Percentiles rank a stretch among this genome's conserved stretches.
Evolutionary conservation across 164 flowering plant species (phyloP).

Genomic region (Vitis riparia): DNA sequence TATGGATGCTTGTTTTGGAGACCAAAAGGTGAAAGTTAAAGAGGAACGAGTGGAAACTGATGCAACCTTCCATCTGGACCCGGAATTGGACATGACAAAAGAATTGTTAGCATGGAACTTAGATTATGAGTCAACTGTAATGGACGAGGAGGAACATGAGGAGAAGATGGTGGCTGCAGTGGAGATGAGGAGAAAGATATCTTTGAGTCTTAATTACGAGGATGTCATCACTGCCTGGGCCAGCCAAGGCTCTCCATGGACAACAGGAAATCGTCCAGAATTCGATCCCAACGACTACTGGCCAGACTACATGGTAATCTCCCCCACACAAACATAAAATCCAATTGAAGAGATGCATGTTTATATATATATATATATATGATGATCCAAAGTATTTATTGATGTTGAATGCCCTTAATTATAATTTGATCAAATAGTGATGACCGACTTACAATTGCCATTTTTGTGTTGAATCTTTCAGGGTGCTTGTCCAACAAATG

Average conservation of each 20-base stretch:
- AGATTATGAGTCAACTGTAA: constrained; percentile 14
- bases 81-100: constrained; percentile 8
- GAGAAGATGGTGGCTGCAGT: not conserved
- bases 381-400: no score
- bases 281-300: constrained; percentile 24
- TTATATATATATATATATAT: no score
- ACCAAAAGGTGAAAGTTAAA: constrained; percentile 25
- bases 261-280: constrained; percentile 30
- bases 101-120: constrained; percentile 29
- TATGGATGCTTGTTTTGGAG: not conserved
- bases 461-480: not conserved
- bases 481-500: constrained; percentile 5
- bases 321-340: not conserved
- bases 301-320: constrained; percentile 23
- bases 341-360: no score
- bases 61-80: constrained; percentile 19
- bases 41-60: constrained; percentile 21
- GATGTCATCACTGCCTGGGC: constrained; percentile 50
- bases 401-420: no score
- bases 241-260: constrained; percentile 34
- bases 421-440: no score
- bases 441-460: not conserved
- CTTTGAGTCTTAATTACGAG: constrained; percentile 46
- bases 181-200: constrained; percentile 19
- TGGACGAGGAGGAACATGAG: constrained; percentile 15